Base-by-base conservation (phyloP, 1,139 yeast genomes). In the Lodderomyces theae region DNA sequence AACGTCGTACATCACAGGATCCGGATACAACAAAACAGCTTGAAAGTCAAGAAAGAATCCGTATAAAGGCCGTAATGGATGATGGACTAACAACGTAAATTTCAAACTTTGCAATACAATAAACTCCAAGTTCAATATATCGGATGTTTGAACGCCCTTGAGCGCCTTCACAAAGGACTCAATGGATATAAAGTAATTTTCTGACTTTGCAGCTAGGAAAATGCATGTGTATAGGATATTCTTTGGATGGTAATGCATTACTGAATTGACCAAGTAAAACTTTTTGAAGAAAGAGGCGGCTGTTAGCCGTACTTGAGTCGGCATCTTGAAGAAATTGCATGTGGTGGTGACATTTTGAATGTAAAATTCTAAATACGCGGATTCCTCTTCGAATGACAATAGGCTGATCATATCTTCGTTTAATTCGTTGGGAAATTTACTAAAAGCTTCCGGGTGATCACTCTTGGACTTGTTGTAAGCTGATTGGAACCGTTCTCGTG, bases 41-140 rank as follows among this genome's bases (percentile, higher is more conserved):
- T 92, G 98, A 43, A 61, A 87, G 60, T 92, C 98, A 34, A 92
- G 74, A 60, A 84, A 90, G 56, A 92, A 89, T 9, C 98, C 98
- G 59, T 90, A 94, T 19, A 92, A 64, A 0, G 97, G 89, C 46
- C 86, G 72, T 60, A 80, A 82, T 2, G 97, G 94, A 60, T 88
- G 96, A 58, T 90, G 97, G 4, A 86, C 94, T 50, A 84, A 61
- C 40, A 92, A 66, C 0, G 96, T 85, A 62, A 92, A 92, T 46
- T 80, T 73, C 51, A 92, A 66, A 13, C 88, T 76, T 60, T 80
- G 88, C 40, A 90, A 65, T 2, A 92, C 74, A 37, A 72, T 72
- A 54, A 88, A 92, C 60, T 92, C 98, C 43, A 87, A 69, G 46
- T 82, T 83, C 41, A 90, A 64, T 22, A 92, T 81, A 39, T 85